Evolutionary conservation across 179 eudicot genomes (phyloP).

Genomic region (Drosera spatulata): DNA sequence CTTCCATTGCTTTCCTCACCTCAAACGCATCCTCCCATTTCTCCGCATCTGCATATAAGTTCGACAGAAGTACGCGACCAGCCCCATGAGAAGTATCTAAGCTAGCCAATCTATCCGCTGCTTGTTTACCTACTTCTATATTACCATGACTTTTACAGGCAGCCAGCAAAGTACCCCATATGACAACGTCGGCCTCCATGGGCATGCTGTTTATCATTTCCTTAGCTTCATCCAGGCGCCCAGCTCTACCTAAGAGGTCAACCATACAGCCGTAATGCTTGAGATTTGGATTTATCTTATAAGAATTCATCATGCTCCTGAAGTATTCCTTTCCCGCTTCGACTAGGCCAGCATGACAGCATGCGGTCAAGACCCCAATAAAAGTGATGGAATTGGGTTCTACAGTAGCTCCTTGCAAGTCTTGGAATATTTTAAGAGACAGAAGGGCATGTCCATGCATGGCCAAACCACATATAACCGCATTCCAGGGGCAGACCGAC

Average conservation of each 20-base stretch:
- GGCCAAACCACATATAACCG: conserved; percentile 80
- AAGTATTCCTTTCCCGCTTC: conserved; percentile 60
- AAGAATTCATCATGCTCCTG: conserved; percentile 40
- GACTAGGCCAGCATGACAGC: conserved; percentile 84
- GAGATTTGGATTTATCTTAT: conserved; percentile 52
- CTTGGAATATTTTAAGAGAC: conserved; percentile 46
- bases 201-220: conserved; percentile 70
- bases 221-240: conserved; percentile 66
- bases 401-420: conserved; percentile 40
- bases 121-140: conserved; percentile 67
- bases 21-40: conserved; percentile 51
- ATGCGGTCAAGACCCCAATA: conserved; percentile 77
- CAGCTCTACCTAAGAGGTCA: conserved; percentile 82
- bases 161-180: conserved; percentile 87
- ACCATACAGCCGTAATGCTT: conserved; percentile 95
- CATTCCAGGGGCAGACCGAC: conserved; percentile 88
- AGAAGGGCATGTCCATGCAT: conserved; percentile 76
- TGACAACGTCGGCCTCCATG: conserved; percentile 78
- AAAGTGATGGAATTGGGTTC: conserved; percentile 68
- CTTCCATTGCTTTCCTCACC: conserved; percentile 33
- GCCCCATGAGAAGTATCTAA: conserved; percentile 72
- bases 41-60: conserved; percentile 60
- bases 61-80: conserved; percentile 63
- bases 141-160: conserved; percentile 68
- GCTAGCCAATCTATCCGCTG: conserved; percentile 53